Conservation (phyloP, 371 early-diverging fungal species). For the Apophysomyces elegans region DNA sequence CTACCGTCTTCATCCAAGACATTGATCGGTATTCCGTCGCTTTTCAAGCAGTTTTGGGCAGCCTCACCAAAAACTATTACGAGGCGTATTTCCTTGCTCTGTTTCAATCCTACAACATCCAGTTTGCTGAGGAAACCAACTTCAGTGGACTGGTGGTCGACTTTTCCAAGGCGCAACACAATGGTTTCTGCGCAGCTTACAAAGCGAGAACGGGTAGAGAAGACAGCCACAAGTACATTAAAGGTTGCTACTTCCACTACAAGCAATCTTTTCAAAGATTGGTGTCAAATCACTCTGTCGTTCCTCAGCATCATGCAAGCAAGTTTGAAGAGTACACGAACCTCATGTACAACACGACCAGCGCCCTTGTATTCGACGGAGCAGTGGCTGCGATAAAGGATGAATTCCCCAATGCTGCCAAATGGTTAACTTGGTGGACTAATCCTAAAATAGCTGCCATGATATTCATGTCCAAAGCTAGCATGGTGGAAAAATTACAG, state of each 20-base stretch:
- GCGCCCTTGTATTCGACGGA: too few relatives aligned
- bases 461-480: too few relatives aligned
- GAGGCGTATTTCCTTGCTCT: not conserved
- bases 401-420: too few relatives aligned
- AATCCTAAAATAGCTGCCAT: too few relatives aligned
- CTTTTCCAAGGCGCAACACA: not conserved
- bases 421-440: too few relatives aligned
- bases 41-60: not conserved
- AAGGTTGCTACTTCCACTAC: not conserved
- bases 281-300: not conserved
- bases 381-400: too few relatives aligned
- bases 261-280: not conserved
- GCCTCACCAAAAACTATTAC: not conserved
- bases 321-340: too few relatives aligned
- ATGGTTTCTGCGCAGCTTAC: not conserved
- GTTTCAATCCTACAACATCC: not conserved
- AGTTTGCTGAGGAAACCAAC: not conserved
- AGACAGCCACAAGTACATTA: not conserved
- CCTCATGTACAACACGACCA: too few relatives aligned
- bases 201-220: not conserved
- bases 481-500: too few relatives aligned
- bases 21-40: not conserved
- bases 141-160: not conserved
- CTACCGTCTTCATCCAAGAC: not conserved
- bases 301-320: too few relatives aligned